A percentile compares a stretch with the other conserved stretches of the same genome.
Conservation (phyloP, 345 rosid genomes). For the Salix purpurea region DNA sequence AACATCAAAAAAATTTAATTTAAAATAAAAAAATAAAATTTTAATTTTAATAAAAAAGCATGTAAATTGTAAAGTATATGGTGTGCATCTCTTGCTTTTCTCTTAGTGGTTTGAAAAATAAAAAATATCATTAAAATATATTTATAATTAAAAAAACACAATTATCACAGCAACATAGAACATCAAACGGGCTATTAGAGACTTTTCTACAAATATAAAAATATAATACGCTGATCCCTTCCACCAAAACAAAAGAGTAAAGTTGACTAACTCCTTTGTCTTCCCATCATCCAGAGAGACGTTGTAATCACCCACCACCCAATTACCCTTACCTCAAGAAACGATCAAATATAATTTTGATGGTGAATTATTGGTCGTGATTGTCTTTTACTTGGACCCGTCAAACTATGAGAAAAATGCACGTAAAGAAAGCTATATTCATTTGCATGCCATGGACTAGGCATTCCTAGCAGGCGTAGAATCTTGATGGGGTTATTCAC, state of each 20-base stretch:
- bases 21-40: too few species aligned
- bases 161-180: too few species aligned
- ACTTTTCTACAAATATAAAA: background rate
- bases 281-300: too few species aligned
- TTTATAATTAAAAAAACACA: too few species aligned
- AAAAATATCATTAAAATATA: too few species aligned
- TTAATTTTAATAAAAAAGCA: background rate
- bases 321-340: background rate
- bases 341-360: background rate
- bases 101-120: background rate
- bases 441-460: background rate
- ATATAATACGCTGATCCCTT: background rate
- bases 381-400: background rate
- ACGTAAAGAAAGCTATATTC: background rate
- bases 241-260: background rate
- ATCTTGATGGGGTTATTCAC: background rate
- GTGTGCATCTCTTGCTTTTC: background rate
- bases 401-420: background rate
- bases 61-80: background rate
- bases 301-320: background rate
- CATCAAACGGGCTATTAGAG: too few species aligned
- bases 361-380: background rate
- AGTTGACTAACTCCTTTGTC: background rate
- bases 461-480: background rate
- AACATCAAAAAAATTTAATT: too few species aligned